phyloP scores from a whole-genome alignment of 108 stramenopile genomes.

The Nitzschia sp. region DNA sequence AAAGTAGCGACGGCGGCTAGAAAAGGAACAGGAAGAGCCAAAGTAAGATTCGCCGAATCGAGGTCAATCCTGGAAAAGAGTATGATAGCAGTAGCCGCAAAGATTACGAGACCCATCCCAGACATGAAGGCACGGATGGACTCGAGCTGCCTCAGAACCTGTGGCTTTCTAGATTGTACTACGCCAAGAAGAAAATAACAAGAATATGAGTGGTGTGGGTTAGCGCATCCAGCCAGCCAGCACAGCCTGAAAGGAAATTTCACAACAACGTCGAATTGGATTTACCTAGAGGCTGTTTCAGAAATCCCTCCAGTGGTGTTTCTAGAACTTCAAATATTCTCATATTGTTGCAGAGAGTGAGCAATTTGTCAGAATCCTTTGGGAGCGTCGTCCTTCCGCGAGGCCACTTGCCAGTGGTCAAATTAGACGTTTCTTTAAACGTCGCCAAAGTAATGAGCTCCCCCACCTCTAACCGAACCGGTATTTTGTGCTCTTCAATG shows the following conservation, averaged over 20 bases:
- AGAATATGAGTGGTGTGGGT: no score
- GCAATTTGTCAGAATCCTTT: slow-evolving; percentile 49
- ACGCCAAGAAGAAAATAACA: neutral
- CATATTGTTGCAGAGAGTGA: slow-evolving; percentile 65
- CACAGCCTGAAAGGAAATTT: no score
- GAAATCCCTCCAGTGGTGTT: slow-evolving; percentile 67
- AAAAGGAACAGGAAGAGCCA: slow-evolving; percentile 57
- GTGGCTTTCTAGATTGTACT: slow-evolving; percentile 49
- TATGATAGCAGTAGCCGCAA: slow-evolving; percentile 39
- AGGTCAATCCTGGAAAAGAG: slow-evolving; percentile 44
- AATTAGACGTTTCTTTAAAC: slow-evolving; percentile 23
- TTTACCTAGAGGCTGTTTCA: slow-evolving; percentile 42
- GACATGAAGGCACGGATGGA: slow-evolving; percentile 46
- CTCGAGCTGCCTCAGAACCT: slow-evolving; percentile 56
- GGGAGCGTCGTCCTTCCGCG: slow-evolving; percentile 62
- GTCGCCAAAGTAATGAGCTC: slow-evolving; percentile 50
- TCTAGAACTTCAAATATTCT: slow-evolving; percentile 62
- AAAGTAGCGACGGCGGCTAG: slow-evolving; percentile 60
- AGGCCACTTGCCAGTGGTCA: slow-evolving; percentile 33
- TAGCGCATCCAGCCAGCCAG: neutral
- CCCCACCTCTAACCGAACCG: slow-evolving; percentile 40
- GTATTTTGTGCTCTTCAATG: slow-evolving; percentile 3
- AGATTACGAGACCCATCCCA: slow-evolving; percentile 33
- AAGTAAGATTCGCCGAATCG: slow-evolving; percentile 29
- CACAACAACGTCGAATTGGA: neutral